Evolutionary conservation across 768 basidiomycete genomes (phyloP).

Genomic region (Pholiota microspora): DNA sequence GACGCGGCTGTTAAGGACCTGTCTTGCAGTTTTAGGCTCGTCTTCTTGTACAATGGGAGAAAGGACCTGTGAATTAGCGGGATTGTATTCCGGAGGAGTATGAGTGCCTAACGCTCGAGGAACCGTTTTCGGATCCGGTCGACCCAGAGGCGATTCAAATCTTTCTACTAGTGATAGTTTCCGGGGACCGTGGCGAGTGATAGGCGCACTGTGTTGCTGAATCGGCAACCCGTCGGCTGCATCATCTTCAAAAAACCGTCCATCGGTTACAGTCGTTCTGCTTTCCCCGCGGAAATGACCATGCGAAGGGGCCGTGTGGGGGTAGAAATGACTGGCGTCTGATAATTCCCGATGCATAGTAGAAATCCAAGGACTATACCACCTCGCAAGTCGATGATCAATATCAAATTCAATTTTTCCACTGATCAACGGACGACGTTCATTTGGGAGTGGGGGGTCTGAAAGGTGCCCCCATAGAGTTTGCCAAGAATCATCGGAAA

Average conservation of each 20-base stretch:
- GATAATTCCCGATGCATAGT: conserved; percentile 41
- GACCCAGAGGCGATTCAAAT: conserved; percentile 44
- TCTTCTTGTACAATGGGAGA: conserved; percentile 66
- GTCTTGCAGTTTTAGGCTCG: conserved; percentile 50
- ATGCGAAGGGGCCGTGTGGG: conserved; percentile 41
- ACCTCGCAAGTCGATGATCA: conserved; percentile 70
- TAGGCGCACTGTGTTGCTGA: conserved; percentile 29
- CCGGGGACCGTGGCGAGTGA: conserved; percentile 53
- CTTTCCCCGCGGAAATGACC: conserved; percentile 57
- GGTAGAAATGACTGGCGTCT: conserved; percentile 36
- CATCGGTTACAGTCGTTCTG: conserved; percentile 42
- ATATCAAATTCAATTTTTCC: conserved; percentile 89
- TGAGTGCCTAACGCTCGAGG: conserved; percentile 22
- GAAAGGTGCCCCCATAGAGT: conserved; percentile 66
- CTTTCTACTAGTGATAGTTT: conserved; percentile 72
- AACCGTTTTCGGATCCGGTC: conserved; percentile 28
- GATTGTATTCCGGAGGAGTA: conserved; percentile 26
- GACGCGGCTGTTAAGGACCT: conserved; percentile 54
- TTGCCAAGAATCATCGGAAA: conserved; percentile 79
- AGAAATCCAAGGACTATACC: conserved; percentile 73
- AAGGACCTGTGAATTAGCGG: conserved; percentile 33
- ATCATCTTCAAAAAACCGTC: conserved; percentile 36
- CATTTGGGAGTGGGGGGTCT: conserved; percentile 34
- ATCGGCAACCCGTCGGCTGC: conserved; percentile 29
- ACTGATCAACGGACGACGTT: conserved; percentile 54